Evolutionary conservation across 768 basidiomycete genomes (phyloP).

Genomic region (Macrolepiota albuminosa): DNA sequence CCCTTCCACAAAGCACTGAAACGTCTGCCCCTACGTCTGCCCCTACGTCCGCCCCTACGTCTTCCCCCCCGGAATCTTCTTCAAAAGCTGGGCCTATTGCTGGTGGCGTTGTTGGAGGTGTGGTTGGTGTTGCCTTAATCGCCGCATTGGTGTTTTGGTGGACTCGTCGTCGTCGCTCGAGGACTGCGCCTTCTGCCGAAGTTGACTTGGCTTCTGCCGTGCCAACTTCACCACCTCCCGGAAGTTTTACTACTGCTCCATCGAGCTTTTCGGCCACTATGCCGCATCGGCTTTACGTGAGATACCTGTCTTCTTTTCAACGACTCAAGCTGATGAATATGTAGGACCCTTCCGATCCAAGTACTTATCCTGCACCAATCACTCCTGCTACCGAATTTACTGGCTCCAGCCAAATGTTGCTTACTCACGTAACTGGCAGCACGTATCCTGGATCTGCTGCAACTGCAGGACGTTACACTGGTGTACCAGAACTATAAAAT

Average conservation of each 20-base stretch:
- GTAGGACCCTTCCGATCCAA: constrained; percentile 37
- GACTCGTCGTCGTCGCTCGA: constrained; percentile 20
- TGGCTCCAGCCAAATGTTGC: constrained; percentile 10
- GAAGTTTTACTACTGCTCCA: constrained; percentile 13
- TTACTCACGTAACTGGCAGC: constrained; percentile 17
- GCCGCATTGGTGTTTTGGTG: constrained; percentile 26
- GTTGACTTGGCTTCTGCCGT: constrained; percentile 11
- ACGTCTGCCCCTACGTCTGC: constrained; percentile 6
- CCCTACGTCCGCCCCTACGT: background rate
- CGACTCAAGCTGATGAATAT: background rate
- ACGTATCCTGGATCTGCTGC: constrained; percentile 9
- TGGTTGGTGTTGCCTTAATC: constrained; percentile 42
- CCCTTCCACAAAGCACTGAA: constrained; percentile 19
- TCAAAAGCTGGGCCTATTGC: constrained; percentile 49
- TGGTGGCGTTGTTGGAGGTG: constrained; percentile 57
- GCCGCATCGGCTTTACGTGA: constrained; percentile 35
- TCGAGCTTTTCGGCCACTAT: constrained; percentile 12
- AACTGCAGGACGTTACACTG: constrained; percentile 23
- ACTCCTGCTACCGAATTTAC: constrained; percentile 6
- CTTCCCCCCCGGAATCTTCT: constrained; percentile 1
- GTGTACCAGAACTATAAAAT: constrained; percentile 25
- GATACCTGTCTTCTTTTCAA: constrained; percentile 7
- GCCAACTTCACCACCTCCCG: constrained; percentile 7
- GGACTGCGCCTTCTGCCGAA: constrained; percentile 19
- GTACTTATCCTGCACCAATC: constrained; percentile 31